These are phyloP conservation scores for Gamsiella multidivaricata DNA, from an alignment of 192 early-diverging fungal species.

Conservation along the genomic window DNA sequence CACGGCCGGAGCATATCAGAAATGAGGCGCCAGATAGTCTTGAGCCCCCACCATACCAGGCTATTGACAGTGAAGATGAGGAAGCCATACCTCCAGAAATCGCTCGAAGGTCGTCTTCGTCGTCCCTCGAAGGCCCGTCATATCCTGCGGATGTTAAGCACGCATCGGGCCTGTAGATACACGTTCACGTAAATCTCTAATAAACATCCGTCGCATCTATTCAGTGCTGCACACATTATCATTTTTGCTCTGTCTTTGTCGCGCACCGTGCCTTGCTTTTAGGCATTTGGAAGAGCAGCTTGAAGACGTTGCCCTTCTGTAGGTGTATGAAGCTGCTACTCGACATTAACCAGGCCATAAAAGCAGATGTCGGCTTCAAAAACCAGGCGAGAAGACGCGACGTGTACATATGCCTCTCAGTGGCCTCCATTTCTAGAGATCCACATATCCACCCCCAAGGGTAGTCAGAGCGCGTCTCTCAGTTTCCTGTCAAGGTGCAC, in stretches of 20 bases:
- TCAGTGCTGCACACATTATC: neutral
- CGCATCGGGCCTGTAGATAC: neutral
- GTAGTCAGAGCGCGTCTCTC: too few relatives aligned
- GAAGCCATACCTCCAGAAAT: neutral
- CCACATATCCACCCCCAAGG: too few relatives aligned
- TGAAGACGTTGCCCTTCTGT: too few relatives aligned
- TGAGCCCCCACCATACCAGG: slow-evolving; percentile 32
- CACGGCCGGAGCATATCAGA: slow-evolving; percentile 40
- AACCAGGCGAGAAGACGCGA: too few relatives aligned
- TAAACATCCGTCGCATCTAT: neutral
- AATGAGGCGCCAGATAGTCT: neutral
- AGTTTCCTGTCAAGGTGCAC: too few relatives aligned
- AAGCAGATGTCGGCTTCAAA: too few relatives aligned
- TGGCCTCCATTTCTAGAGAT: too few relatives aligned
- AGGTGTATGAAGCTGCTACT: too few relatives aligned
- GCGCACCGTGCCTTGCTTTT: too few relatives aligned
- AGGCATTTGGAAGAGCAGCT: neutral
- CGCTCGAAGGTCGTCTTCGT: neutral
- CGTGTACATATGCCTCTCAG: too few relatives aligned
- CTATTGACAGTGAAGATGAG: slow-evolving; percentile 27
- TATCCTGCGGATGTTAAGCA: neutral
- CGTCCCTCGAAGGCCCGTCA: neutral
- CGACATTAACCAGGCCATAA: too few relatives aligned
- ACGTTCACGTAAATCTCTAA: neutral
- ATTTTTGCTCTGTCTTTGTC: neutral